Conservation (phyloP, 2,329 filamentous ascomycete genomes). For the Parafenestella ontariensis region DNA sequence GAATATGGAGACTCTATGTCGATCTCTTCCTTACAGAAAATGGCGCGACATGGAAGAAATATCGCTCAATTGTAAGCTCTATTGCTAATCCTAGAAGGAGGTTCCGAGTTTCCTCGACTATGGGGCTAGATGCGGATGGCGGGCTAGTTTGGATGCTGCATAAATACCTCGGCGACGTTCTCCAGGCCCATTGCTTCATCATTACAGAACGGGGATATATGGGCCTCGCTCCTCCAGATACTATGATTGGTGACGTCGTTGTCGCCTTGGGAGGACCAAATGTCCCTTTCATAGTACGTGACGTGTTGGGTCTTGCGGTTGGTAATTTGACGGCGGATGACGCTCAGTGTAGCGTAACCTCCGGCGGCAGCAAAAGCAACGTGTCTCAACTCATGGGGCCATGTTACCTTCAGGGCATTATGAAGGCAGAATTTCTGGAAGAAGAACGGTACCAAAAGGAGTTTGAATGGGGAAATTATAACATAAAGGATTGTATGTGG, state of each 20-base stretch:
- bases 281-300: background rate
- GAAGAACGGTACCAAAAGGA: background rate
- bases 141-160: slow-evolving; percentile 1
- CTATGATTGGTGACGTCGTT: background rate
- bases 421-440: slow-evolving; percentile 1
- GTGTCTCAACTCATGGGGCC: slow-evolving; percentile 1
- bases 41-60: background rate
- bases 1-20: background rate
- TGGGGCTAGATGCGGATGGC: background rate
- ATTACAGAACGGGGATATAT: slow-evolving; percentile 1
- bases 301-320: background rate
- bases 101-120: background rate
- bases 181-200: background rate
- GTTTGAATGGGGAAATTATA: background rate
- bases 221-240: slow-evolving; percentile 4
- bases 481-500: background rate
- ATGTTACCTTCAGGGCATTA: slow-evolving; percentile 4
- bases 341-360: background rate
- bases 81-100: background rate
- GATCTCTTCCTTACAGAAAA: background rate
- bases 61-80: background rate
- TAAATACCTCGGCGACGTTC: slow-evolving; percentile 3
- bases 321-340: background rate
- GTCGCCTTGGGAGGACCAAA: slow-evolving; percentile 2
- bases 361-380: background rate